Conservation (phyloP, 2,329 filamentous ascomycete genomes). For the Truncatella angustata region DNA sequence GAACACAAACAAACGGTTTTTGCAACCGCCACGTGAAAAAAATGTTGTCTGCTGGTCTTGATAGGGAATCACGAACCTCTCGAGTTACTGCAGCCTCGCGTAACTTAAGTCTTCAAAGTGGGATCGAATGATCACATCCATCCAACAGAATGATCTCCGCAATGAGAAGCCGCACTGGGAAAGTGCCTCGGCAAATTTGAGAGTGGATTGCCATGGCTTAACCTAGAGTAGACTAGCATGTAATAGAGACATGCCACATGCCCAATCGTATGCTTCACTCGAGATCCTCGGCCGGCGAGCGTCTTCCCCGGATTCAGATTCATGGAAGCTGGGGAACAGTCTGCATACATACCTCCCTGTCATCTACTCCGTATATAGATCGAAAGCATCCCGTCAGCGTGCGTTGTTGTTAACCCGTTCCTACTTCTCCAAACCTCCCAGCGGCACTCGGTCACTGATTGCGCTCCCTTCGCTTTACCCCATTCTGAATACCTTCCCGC, state of each 20-base stretch:
- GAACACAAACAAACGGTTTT: too few relatives aligned
- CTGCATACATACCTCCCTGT: not conserved
- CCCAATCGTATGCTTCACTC: slow-evolving; percentile 1
- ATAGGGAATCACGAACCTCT: too few relatives aligned
- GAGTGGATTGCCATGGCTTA: not conserved
- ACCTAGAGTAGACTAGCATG: not conserved
- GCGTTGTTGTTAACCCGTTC: not conserved
- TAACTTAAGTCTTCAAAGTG: too few relatives aligned
- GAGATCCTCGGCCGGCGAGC: slow-evolving; percentile 1
- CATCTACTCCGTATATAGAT: not conserved
- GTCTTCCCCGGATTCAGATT: slow-evolving; percentile 9
- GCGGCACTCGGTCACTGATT: not conserved
- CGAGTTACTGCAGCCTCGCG: too few relatives aligned
- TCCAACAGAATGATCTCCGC: too few relatives aligned
- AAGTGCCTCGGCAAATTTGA: slow-evolving; percentile 9
- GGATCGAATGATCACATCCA: slow-evolving; percentile 3
- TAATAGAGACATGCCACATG: not conserved
- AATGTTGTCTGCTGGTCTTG: too few relatives aligned
- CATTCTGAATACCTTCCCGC: not conserved
- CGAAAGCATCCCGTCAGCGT: not conserved
- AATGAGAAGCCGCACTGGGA: not conserved
- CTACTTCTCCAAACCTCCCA: not conserved
- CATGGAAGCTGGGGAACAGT: not conserved
- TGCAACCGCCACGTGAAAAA: too few relatives aligned
- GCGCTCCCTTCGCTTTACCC: not conserved